phyloP scores from a whole-genome alignment of 106 monocot species.

The Gastrodia elata region DNA sequence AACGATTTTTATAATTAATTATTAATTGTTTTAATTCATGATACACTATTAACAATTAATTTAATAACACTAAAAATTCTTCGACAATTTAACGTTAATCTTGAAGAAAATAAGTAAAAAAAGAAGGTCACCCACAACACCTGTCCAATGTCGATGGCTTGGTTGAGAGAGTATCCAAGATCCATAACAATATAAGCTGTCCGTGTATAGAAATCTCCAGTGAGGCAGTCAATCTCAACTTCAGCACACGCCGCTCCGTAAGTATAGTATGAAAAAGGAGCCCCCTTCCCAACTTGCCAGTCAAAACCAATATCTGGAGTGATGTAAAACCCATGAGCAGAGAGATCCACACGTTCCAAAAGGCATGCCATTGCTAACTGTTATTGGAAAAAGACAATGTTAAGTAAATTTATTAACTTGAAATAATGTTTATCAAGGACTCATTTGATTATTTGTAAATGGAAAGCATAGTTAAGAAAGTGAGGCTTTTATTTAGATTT shows the following conservation, averaged over 20 bases:
- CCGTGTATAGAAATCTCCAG: slow-evolving; percentile 85
- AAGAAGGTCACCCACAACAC: slow-evolving; percentile 15
- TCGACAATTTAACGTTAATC: background rate
- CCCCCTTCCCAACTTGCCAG: slow-evolving; percentile 57
- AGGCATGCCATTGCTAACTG: slow-evolving; percentile 71
- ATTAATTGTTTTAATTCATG: no score
- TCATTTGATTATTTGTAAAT: background rate
- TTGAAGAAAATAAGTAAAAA: background rate
- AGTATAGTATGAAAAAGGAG: slow-evolving; percentile 71
- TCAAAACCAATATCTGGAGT: slow-evolving; percentile 82
- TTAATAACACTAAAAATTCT: background rate
- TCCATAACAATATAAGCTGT: slow-evolving; percentile 84
- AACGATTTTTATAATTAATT: background rate
- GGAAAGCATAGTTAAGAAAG: background rate
- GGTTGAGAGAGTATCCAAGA: slow-evolving; percentile 86
- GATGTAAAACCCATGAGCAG: slow-evolving; percentile 93
- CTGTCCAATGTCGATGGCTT: slow-evolving; percentile 95
- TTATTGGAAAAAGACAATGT: background rate
- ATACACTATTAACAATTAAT: no score
- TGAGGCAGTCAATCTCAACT: slow-evolving; percentile 90
- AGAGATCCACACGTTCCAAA: slow-evolving; percentile 79
- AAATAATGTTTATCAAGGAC: background rate
- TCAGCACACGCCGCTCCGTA: slow-evolving; percentile 92
- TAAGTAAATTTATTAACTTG: background rate
- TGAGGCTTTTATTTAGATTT: background rate